Evolutionary conservation across 352 stramenopile species (phyloP).

Genomic region (Phytophthora sp.): DNA sequence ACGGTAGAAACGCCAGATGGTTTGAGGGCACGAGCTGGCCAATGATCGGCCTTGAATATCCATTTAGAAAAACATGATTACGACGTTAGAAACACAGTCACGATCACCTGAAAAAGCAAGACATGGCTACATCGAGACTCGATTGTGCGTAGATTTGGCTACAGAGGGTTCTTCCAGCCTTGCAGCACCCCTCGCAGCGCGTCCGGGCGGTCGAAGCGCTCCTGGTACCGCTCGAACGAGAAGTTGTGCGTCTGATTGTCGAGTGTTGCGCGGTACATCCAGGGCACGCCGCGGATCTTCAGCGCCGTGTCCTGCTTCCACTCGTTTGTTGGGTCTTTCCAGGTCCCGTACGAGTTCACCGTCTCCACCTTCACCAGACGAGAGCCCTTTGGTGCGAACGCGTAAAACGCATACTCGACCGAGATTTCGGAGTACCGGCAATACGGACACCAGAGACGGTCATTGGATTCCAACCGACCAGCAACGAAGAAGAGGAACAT

Average conservation of each 20-base stretch:
- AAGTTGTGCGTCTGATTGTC: constrained; percentile 32
- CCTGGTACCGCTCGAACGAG: constrained; percentile 17
- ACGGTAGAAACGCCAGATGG: no score
- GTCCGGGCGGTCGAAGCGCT: constrained; percentile 31
- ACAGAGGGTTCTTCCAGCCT: constrained; percentile 33
- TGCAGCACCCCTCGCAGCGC: constrained; percentile 33
- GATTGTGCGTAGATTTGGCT: neutral
- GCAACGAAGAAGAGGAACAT: constrained; percentile 79
- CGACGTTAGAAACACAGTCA: constrained; percentile 3
- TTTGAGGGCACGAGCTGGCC: no score
- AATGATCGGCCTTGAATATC: neutral
- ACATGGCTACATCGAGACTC: neutral
- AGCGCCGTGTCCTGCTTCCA: constrained; percentile 64
- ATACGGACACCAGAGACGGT: constrained; percentile 81
- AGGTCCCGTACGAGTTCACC: constrained; percentile 59
- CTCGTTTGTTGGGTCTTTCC: constrained; percentile 72
- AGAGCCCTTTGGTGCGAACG: constrained; percentile 59
- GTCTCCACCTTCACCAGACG: constrained; percentile 66
- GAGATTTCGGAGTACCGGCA: constrained; percentile 73
- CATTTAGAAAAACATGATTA: neutral
- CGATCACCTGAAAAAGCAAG: constrained; percentile 1
- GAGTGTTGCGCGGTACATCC: constrained; percentile 54
- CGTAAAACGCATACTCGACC: constrained; percentile 78
- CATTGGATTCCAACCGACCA: constrained; percentile 59
- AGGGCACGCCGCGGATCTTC: constrained; percentile 64